Evolutionary conservation across 2,329 filamentous ascomycete genomes (phyloP).

Genomic region (Atkinsonella texensis): DNA sequence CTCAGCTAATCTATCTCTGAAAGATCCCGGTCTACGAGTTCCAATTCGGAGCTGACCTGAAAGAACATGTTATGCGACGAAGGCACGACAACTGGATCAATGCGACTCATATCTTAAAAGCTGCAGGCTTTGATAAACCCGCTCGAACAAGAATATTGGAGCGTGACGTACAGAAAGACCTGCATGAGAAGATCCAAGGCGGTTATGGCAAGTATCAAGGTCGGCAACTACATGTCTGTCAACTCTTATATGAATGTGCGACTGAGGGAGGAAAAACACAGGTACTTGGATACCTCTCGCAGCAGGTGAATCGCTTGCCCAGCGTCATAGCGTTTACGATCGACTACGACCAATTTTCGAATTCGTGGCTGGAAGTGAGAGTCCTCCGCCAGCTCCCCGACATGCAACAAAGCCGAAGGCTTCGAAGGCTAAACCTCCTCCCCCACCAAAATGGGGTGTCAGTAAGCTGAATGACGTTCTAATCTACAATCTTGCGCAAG

Average conservation of each 20-base stretch:
- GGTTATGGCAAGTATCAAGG: slow-evolving; percentile 98
- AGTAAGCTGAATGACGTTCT: slow-evolving; percentile 6
- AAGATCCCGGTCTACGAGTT: slow-evolving; percentile 93
- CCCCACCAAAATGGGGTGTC: slow-evolving; percentile 44
- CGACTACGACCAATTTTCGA: slow-evolving; percentile 82
- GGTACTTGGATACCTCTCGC: slow-evolving; percentile 93
- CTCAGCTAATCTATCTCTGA: background rate
- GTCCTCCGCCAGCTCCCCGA: slow-evolving; percentile 85
- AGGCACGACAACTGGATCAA: slow-evolving; percentile 96
- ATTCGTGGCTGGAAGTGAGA: slow-evolving; percentile 71
- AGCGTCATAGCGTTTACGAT: slow-evolving; percentile 76
- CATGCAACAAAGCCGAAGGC: slow-evolving; percentile 81
- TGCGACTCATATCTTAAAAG: slow-evolving; percentile 97
- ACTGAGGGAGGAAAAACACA: slow-evolving; percentile 20
- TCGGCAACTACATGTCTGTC: slow-evolving; percentile 21
- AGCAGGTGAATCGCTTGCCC: slow-evolving; percentile 68
- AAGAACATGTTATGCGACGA: slow-evolving; percentile 90
- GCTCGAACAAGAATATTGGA: slow-evolving; percentile 90
- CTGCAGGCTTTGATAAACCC: slow-evolving; percentile 94
- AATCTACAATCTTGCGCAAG: background rate
- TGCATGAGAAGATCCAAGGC: slow-evolving; percentile 95
- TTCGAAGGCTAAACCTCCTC: slow-evolving; percentile 37
- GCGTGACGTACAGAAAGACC: slow-evolving; percentile 90
- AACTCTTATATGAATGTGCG: background rate
- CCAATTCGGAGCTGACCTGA: slow-evolving; percentile 66